Percentiles rank a stretch among this genome's conserved stretches.
Conservation (phyloP, 1,284 basidiomycete genomes). For the Malassezia brasiliensis region DNA sequence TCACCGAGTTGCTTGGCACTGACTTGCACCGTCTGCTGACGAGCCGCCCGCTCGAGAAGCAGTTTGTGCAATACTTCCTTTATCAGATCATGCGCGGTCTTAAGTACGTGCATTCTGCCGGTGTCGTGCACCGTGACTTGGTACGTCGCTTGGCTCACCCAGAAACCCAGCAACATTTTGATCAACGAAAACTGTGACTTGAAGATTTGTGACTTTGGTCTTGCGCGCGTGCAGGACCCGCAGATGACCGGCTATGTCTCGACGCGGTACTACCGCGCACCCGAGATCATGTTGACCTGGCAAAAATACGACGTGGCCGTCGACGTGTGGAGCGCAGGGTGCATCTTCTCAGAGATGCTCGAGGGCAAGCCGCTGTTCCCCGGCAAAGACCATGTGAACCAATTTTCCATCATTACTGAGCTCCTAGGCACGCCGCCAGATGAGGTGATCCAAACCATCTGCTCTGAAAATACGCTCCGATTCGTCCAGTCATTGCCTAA, state of each 20-base stretch:
- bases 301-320: conserved; percentile 98
- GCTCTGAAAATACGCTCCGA: conserved; percentile 95
- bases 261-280: conserved; percentile 94
- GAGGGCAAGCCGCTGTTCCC: conserved; percentile 98
- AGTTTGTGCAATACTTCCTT: conserved; percentile 99
- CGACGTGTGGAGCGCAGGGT: conserved; percentile 97
- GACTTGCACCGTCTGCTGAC: conserved; percentile 95
- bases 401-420: conserved; percentile 99
- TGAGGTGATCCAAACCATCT: conserved; percentile 98
- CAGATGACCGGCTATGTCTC: conserved; percentile 99
- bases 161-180: conserved; percentile 96
- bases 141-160: background rate
- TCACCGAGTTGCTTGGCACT: conserved; percentile 96
- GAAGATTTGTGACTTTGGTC: conserved; percentile 97
- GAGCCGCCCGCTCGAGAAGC: conserved; percentile 92
- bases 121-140: conserved; percentile 91
- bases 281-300: conserved; percentile 99
- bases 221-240: conserved; percentile 84
- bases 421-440: conserved; percentile 92
- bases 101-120: conserved; percentile 98
- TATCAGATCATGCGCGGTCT: conserved; percentile 97
- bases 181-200: conserved; percentile 99
- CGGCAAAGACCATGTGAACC: conserved; percentile 95
- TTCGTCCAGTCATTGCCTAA: conserved; percentile 97
- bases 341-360: conserved; percentile 99